Conservation (phyloP, 306 rosid species). For the Bauhinia variegata region DNA sequence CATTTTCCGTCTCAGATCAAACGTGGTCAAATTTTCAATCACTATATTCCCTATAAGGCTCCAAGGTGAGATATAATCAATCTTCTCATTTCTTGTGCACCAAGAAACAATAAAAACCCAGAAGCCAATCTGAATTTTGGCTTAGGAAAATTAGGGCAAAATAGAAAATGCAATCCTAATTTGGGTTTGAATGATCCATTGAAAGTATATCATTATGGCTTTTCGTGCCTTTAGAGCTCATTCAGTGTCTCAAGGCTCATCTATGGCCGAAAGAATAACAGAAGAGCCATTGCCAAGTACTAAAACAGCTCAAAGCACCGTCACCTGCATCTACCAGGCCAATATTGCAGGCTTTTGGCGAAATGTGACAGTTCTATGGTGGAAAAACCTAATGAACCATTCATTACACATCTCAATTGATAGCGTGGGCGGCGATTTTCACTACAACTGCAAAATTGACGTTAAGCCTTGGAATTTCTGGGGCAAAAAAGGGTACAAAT, state of each 20-base stretch:
- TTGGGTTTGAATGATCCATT: constrained; percentile 17
- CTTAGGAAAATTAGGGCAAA: not conserved
- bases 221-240: constrained; percentile 55
- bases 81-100: constrained; percentile 8
- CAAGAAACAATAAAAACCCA: constrained; percentile 9
- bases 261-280: constrained; percentile 61
- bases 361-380: constrained; percentile 67
- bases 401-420: constrained; percentile 61
- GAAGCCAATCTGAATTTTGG: constrained; percentile 5
- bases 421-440: constrained; percentile 52
- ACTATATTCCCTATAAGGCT: not conserved
- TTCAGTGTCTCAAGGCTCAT: constrained; percentile 46
- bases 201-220: constrained; percentile 42
- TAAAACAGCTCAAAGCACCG: constrained; percentile 82
- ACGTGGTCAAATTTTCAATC: constrained; percentile 26
- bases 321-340: constrained; percentile 66
- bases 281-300: constrained; percentile 65
- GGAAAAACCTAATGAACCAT: constrained; percentile 71
- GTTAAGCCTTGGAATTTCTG: constrained; percentile 86
- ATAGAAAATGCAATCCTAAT: not conserved
- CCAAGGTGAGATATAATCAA: constrained; percentile 7
- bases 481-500: constrained; percentile 82
- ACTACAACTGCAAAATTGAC: constrained; percentile 68
- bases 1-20: not conserved
- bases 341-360: constrained; percentile 65